phyloP scores from a whole-genome alignment of 495 filamentous ascomycete species.

The Rostrohypoxylon terebratum region DNA sequence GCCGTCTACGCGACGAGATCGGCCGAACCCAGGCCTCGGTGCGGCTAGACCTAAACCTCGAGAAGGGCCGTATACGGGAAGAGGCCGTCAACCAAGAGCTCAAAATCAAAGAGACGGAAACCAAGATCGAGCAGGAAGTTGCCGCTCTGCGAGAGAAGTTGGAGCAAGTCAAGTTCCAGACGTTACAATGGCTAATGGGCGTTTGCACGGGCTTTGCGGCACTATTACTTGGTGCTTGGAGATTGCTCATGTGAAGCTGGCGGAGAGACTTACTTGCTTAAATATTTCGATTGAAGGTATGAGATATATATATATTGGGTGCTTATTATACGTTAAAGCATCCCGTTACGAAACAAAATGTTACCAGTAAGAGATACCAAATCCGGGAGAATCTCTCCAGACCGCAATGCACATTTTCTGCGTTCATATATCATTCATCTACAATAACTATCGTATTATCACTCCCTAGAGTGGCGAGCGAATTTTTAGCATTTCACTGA shows the following conservation, averaged over 20 bases:
- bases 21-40: slow-evolving; percentile 92
- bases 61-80: slow-evolving; percentile 96
- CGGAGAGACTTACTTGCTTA: neutral
- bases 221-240: slow-evolving; percentile 94
- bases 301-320: neutral
- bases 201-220: slow-evolving; percentile 94
- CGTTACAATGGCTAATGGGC: slow-evolving; percentile 98
- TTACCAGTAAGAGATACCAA: neutral
- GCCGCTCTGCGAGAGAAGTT: slow-evolving; percentile 89
- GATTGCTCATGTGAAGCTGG: slow-evolving; percentile 72
- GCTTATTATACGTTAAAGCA: slow-evolving; percentile 13
- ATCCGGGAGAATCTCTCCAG: neutral
- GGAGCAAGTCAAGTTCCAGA: slow-evolving; percentile 97
- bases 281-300: neutral
- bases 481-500: neutral
- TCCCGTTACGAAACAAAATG: slow-evolving; percentile 13
- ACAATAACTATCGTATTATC: neutral
- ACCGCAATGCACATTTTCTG: neutral
- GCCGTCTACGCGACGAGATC: slow-evolving; percentile 90
- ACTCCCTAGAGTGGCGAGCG: neutral
- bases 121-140: slow-evolving; percentile 97
- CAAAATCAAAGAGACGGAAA: slow-evolving; percentile 99
- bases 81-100: slow-evolving; percentile 97
- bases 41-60: slow-evolving; percentile 90
- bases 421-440: too few relatives aligned